A percentile compares a stretch with the other conserved stretches of the same genome.
phyloP scores from a whole-genome alignment of 805 yeast genomes.

The Sugiyamaella mastotermitis region DNA sequence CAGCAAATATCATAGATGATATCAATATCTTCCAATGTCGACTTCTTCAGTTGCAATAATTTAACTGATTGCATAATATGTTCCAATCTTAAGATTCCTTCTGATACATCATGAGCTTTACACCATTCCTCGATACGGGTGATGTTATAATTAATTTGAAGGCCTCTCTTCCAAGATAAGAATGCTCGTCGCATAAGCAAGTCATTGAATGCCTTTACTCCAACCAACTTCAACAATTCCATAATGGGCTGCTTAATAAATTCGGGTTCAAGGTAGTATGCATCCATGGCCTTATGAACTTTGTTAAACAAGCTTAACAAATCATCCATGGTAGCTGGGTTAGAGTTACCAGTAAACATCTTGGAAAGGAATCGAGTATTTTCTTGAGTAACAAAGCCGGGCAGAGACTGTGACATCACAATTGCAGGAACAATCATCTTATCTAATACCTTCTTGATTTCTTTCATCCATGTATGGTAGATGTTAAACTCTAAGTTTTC shows the following conservation, averaged over 20 bases:
- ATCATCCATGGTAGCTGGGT: conserved; percentile 87
- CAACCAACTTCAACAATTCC: conserved; percentile 79
- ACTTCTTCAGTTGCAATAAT: conserved; percentile 84
- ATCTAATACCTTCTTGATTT: conserved; percentile 82
- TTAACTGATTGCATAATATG: conserved; percentile 92
- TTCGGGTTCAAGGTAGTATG: conserved; percentile 78
- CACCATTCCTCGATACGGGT: conserved; percentile 99
- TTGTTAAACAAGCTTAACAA: conserved; percentile 81
- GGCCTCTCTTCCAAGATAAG: conserved; percentile 95
- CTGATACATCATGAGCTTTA: conserved; percentile 83
- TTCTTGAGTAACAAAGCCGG: conserved; percentile 91
- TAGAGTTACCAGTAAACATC: conserved; percentile 61
- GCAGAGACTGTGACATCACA: conserved; percentile 87
- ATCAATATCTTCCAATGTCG: conserved; percentile 81
- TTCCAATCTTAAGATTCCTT: conserved; percentile 75
- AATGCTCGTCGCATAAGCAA: conserved; percentile 90
- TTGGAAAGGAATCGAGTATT: conserved; percentile 74
- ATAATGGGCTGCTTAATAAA: conserved; percentile 79
- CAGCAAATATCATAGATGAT: conserved; percentile 93
- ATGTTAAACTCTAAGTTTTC: conserved; percentile 90
- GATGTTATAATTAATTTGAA: conserved; percentile 92
- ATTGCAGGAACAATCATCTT: conserved; percentile 94
- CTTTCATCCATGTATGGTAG: conserved; percentile 95
- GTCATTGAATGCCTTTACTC: conserved; percentile 92
- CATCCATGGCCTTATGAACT: conserved; percentile 88